Evolutionary conservation across 2,329 filamentous ascomycete genomes (phyloP).

Genomic region (Xylaria digitata): DNA sequence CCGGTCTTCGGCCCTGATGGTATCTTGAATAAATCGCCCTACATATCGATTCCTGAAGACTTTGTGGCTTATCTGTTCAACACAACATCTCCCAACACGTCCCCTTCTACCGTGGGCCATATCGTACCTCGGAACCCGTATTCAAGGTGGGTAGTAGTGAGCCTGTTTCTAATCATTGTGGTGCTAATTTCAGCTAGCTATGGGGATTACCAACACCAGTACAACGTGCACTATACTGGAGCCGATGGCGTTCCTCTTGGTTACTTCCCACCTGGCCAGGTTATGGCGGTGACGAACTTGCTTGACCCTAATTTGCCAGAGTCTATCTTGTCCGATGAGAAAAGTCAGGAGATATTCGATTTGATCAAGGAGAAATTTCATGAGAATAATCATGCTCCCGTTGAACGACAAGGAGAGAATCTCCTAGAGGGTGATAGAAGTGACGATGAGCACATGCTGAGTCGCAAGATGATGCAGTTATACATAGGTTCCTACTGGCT

Average conservation of each 20-base stretch:
- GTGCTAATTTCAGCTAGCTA: conserved; percentile 57
- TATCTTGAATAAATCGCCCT: conserved; percentile 83
- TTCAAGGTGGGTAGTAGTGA: conserved; percentile 61
- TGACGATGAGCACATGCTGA: conserved; percentile 74
- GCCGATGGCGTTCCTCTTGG: conserved; percentile 61
- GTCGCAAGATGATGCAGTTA: conserved; percentile 93
- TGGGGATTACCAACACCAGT: conserved; percentile 62
- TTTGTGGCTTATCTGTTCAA: conserved; percentile 89
- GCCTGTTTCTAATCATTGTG: background rate
- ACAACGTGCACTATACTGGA: conserved; percentile 62
- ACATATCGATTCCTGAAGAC: conserved; percentile 84
- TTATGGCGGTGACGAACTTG: conserved; percentile 90
- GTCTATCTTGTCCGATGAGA: conserved; percentile 85
- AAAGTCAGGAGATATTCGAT: conserved; percentile 84
- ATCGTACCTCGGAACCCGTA: conserved; percentile 60
- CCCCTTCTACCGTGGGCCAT: conserved; percentile 62
- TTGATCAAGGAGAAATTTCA: conserved; percentile 85
- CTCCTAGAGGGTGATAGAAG: conserved; percentile 83
- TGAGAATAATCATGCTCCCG: conserved; percentile 78
- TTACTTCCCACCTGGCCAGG: conserved; percentile 71
- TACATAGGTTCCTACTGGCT: conserved; percentile 96
- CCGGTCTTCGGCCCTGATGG: conserved; percentile 89
- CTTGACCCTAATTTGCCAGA: conserved; percentile 84
- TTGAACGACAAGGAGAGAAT: conserved; percentile 78
- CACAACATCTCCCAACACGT: conserved; percentile 66